Evolutionary conservation across 2,329 filamentous ascomycete genomes (phyloP), one percentile per base, ranked within the genome.

Genomic region (Xylariomycetidae sp.): DNA sequence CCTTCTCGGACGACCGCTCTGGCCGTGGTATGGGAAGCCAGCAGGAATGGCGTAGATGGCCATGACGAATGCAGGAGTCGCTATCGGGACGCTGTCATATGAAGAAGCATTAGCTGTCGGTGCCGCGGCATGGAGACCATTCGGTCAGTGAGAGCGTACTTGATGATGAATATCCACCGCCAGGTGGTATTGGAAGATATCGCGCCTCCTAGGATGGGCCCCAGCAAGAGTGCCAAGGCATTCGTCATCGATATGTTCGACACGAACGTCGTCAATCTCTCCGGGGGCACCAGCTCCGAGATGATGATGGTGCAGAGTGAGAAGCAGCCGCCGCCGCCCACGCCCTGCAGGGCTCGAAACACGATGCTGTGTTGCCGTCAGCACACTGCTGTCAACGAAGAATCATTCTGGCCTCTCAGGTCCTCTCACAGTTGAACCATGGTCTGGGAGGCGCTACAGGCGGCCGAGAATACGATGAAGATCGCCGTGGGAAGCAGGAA

Each of bases 131-230:
- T n/a, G 13, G 19, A 17, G 4, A 13, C n/a, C 8, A 8, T 23
- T 8, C 20, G 20, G 8, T 27, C 12, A 17, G 14, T n/a, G 6
- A 3, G 15, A 20, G 25, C 33, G 13, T 25, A 40, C 40, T 42
- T 42, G 18, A 42, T 39, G 16, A 39, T 33, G 31, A 42, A 42
- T 5, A 42, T 40, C 40, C 40, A 42, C 27, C 40, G 37, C 40
- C 40, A 42, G n/a, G 20, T 35, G 6, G 32, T 37, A 18, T 33
- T 18, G 11, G 33, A 25, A 13, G 25, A 17, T 23, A 42, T 42
- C 2, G 37, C 40, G 11, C 40, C 40, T 7, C 40, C 40, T n/a
- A 42, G 12, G 11, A 42, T 40, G 1, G 40, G 40, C 5, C 40
- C 40, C 10, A 37, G 15, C 2, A 39, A 17, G 11, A 39, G 16